Base-by-base conservation (phyloP, 805 yeast species). In the Metschnikowia santaceciliae region DNA sequence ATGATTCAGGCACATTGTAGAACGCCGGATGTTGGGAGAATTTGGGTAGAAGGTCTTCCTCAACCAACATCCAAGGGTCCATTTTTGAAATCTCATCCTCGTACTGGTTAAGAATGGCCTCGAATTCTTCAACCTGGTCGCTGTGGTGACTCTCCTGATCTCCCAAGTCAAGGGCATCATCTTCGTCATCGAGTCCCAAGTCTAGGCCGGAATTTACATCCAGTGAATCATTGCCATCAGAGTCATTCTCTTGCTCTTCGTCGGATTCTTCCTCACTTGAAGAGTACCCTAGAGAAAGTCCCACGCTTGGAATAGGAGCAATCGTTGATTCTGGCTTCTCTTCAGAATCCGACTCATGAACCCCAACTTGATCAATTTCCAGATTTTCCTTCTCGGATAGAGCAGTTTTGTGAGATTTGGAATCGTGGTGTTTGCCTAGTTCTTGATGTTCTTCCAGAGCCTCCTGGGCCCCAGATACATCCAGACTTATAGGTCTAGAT, bases 61-160 rank as follows among this genome's bases (percentile, higher is more conserved):
- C 74, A 0, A 72, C 63, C 23, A 74, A 46, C 46, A 59, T 61
- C 74, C 77, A 74, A 3, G 75, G 67, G 39, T 71, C 71, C 55
- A 62, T 71, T 19, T 61, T 37, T 6, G 73, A 67, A 17, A 73
- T 68, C 32, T 53, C 50, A 17, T 58, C 48, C 43, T 59, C 50
- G 46, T 59, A 59, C 17, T 41, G 42, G 34, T 71, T 66, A 5
- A 74, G 58, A 13, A 73, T 58, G 1, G 32, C 41, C 5, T 51
- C 50, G 55, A 72, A 72, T 15, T n/a, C 32, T 22, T 43, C 32
- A n/a, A 34, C 6, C 38, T 43, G 47, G 20, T 49, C 46, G 6
- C 41, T 13, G 14, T 22, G 20, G 15, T 11, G 34, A 23, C 6
- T 14, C 8, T 44, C 26, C 3, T n/a, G 37, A 10, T 34, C n/a